Evolutionary conservation across 192 early-diverging fungal genomes (phyloP).

Genomic region (Helicostylum pulchrum): DNA sequence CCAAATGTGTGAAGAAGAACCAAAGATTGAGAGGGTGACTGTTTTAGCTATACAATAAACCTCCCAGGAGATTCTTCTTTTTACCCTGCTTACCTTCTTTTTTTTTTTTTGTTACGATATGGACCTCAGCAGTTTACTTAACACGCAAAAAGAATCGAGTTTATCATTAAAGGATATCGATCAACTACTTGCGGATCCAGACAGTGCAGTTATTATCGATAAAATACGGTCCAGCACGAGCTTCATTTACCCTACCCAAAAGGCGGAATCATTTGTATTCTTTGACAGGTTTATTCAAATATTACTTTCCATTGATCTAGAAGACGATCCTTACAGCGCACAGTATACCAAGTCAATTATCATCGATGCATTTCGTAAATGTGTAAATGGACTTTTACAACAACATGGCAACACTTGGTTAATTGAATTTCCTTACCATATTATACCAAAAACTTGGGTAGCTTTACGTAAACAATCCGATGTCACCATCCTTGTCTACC

Average conservation of each 20-base stretch:
- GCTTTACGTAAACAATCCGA: constrained; percentile 9
- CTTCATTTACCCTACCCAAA: constrained; percentile 8
- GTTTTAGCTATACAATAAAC: too few relatives aligned
- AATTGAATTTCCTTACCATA: constrained; percentile 15
- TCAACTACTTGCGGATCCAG: background rate
- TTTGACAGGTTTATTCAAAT: constrained; percentile 29
- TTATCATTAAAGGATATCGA: constrained; percentile 10
- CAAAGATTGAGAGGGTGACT: too few relatives aligned
- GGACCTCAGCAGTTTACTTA: constrained; percentile 24
- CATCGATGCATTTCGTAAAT: constrained; percentile 16
- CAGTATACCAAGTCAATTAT: constrained; percentile 13
- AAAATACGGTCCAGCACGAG: constrained; percentile 8
- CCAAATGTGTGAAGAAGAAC: too few relatives aligned
- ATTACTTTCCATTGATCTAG: constrained; percentile 18
- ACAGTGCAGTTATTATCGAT: constrained; percentile 5
- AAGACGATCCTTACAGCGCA: background rate
- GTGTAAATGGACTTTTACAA: constrained; percentile 18
- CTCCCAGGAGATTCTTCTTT: too few relatives aligned
- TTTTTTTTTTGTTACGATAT: background rate
- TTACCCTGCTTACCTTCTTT: too few relatives aligned
- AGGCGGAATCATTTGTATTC: constrained; percentile 16
- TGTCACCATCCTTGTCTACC: constrained; percentile 19
- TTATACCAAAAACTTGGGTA: constrained; percentile 21
- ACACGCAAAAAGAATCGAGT: constrained; percentile 4
- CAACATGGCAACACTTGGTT: constrained; percentile 20